These are phyloP conservation scores for Coemansia asiatica DNA, from an alignment of 192 early-diverging fungal species.

Conservation along the genomic window DNA sequence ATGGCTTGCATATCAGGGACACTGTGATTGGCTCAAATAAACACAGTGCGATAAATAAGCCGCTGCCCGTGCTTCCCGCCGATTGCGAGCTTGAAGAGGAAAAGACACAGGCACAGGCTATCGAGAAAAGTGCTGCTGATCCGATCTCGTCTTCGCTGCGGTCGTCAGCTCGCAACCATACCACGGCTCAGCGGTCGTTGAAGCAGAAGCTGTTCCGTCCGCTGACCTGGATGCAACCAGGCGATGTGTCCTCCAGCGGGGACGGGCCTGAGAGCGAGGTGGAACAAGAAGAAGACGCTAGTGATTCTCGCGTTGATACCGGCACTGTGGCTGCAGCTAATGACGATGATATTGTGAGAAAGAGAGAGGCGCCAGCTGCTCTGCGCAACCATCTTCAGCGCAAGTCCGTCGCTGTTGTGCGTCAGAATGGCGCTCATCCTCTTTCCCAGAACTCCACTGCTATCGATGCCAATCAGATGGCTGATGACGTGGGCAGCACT, in stretches of 20 bases:
- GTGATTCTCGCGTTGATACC: not conserved
- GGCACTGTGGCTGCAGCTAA: not conserved
- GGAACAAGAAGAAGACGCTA: not conserved
- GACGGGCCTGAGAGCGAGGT: not conserved
- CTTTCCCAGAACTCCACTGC: not conserved
- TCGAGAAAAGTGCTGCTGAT: not conserved
- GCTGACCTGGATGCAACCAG: slow-evolving; percentile 23
- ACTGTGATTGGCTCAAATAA: not conserved
- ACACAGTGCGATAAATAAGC: not conserved
- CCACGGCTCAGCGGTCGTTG: slow-evolving; percentile 11
- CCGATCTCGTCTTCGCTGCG: not conserved
- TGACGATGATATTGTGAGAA: not conserved
- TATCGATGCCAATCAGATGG: not conserved
- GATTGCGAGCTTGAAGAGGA: not conserved
- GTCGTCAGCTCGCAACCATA: not conserved
- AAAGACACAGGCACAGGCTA: not conserved
- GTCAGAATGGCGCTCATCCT: slow-evolving; percentile 5
- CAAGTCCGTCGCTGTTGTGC: slow-evolving; percentile 8
- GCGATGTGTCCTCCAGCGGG: not conserved
- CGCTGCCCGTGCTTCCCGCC: not conserved
- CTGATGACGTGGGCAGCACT: not conserved
- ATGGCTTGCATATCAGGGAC: slow-evolving; percentile 27
- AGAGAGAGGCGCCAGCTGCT: not conserved
- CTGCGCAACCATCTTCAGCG: slow-evolving; percentile 9
- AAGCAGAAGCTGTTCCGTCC: slow-evolving; percentile 30